These are phyloP conservation scores for Austroboletus niveus DNA, from an alignment of 1,284 basidiomycete species.

Conservation along the genomic window DNA sequence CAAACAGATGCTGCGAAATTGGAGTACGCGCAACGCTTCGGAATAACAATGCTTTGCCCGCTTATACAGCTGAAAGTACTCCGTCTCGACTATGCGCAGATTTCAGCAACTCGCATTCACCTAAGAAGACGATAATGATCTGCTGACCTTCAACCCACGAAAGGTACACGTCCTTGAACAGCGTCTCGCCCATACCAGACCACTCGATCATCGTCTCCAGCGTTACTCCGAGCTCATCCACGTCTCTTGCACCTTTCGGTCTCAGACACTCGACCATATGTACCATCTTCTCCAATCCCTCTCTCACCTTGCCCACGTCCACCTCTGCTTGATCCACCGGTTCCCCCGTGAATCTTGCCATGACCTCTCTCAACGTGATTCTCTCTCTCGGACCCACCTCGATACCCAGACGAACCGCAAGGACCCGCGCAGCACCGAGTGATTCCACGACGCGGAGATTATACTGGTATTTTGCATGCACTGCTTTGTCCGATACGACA, in stretches of 20 bases:
- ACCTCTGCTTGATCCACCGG: conserved; percentile 41
- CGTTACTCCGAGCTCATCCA: conserved; percentile 54
- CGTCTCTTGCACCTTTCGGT: conserved; percentile 35
- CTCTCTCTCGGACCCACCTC: conserved; percentile 43
- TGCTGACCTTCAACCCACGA: conserved; percentile 72
- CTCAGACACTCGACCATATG: conserved; percentile 54
- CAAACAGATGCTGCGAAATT: conserved; percentile 68
- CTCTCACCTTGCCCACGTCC: conserved; percentile 42
- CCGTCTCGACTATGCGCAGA: conserved; percentile 62
- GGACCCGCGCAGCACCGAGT: conserved; percentile 71
- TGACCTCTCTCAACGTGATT: conserved; percentile 50
- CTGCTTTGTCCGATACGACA: conserved; percentile 79
- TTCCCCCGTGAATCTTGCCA: conserved; percentile 50
- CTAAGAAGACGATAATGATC: background rate
- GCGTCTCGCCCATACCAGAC: conserved; percentile 53
- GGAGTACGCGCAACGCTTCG: conserved; percentile 76
- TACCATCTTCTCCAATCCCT: conserved; percentile 47
- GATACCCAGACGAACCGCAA: conserved; percentile 58
- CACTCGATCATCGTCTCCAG: conserved; percentile 71
- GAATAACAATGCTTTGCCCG: conserved; percentile 76
- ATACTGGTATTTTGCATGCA: conserved; percentile 75
- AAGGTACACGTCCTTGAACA: conserved; percentile 68
- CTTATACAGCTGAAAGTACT: conserved; percentile 76
- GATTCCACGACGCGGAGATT: conserved; percentile 89
- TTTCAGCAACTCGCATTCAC: background rate